Evolutionary conservation across 2,329 filamentous ascomycete genomes (phyloP), one percentile per base, ranked within the genome.

Genomic region (Arthroderma uncinatum): DNA sequence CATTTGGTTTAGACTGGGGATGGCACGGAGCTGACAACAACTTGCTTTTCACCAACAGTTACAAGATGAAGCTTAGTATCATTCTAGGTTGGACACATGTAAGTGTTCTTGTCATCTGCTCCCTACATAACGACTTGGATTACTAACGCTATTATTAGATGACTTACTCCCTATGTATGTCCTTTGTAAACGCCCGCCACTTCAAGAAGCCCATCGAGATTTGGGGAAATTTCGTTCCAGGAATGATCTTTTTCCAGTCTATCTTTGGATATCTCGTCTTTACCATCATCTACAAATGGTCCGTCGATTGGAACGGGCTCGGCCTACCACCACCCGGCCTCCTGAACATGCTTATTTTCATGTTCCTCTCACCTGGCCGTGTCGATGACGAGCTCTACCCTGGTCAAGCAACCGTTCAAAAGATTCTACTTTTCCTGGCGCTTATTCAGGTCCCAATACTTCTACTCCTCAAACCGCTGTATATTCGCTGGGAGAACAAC

Each of bases 11-110:
- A 60, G 93, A 98, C 70, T 95, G 86, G 84, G 87, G 86, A 68
- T 98, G 93, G 93, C 94, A 98, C 71, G 90, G 87, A 59, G 87
- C 90, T 10, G 92, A 97, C 67, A 98, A 98, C 67, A 87, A 94
- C 60, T 80, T 98, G 19, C 81, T 98, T 53, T 98, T 98, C 76
- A 87, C 83, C 71, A 98, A 98, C 85, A 94, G 88, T 74, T 94
- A 93, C 81, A 98, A 98, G 84, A 98, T 98, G 93, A 98, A 98
- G 80, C 87, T 98, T 75, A 94, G 89, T 77, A 96, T 98, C 70
- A 82, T 98, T 63, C 81, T 98, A 63, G 93, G 94, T 71, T 98
- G 94, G 93, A 83, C 83, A 59, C 91, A 96, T 76, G 74, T 77
- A 70, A 69, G 73, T 67, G 40, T 52, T 30, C 21, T 21, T 14